Evolutionary conservation across 768 basidiomycete genomes (phyloP), one percentile per base, ranked within the genome.

Genomic region (Arthromyces matolae): DNA sequence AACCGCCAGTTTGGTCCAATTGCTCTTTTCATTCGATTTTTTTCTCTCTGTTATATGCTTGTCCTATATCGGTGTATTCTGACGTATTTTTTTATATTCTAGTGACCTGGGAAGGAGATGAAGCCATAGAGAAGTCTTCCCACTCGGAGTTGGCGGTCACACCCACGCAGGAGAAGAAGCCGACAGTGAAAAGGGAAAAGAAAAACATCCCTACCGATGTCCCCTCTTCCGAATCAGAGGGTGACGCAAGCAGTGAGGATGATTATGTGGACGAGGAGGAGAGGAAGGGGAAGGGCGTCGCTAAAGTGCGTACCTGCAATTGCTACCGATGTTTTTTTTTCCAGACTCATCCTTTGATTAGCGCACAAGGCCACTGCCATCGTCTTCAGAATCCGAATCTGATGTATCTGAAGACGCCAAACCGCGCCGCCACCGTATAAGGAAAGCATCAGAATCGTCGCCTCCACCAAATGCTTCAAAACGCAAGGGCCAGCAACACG

Each of bases 51-150:
- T 42, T 40, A 46, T 49, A 24, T 18, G 20, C 8, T n/a, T n/a
- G 14, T 39, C 20, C 19, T 9, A 6, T 7, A 51, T 49, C 46
- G 55, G 53, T 42, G 56, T 64, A 31, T 31, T 43, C 54, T 58
- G 18, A 58, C 53, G 39, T 27, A n/a, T 58, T 49, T 57, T 46
- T 54, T 58, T 58, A 53, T 52, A 28, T 53, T 60, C 54, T 60
- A 90, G 88, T 81, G 81, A 64, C 75, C 54, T 90, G 86, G 85
- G 87, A 91, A 60, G 84, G 80, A 1, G 66, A 72, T 22, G 80
- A 81, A 16, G 79, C 76, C 4, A 52, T 83, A 35, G 79, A 86
- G 52, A 77, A 75, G 51, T 57, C 59, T 36, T 61, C 58, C 35
- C 59, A 64, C 4, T 66, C 56, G 42, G 54, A 60, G 20, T 37